Conservation (phyloP, 352 stramenopile genomes). For the Pythium monospermum region DNA sequence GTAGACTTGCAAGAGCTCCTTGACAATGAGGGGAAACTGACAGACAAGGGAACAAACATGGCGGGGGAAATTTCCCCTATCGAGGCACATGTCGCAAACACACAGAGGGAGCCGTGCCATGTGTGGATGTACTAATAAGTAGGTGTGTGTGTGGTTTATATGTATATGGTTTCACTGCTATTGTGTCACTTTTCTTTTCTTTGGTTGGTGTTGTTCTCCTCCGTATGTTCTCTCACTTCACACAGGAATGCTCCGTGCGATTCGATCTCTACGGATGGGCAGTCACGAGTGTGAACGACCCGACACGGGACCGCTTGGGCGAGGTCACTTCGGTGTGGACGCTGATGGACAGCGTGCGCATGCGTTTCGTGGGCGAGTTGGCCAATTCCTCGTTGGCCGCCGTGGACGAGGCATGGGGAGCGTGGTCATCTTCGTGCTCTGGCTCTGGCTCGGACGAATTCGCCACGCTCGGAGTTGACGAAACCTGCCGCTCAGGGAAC, state of each 20-base stretch:
- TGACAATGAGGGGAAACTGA: too few relatives aligned
- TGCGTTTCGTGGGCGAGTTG: conserved; percentile 71
- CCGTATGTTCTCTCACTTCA: conserved; percentile 4
- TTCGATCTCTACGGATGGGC: conserved; percentile 12
- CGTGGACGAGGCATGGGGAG: too few relatives aligned
- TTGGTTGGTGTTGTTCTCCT: not conserved
- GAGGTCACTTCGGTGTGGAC: conserved; percentile 38
- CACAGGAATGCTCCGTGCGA: too few relatives aligned
- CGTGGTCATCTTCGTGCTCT: conserved; percentile 24
- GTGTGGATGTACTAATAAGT: not conserved
- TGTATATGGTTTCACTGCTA: too few relatives aligned
- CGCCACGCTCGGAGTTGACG: conserved; percentile 14
- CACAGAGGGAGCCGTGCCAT: too few relatives aligned
- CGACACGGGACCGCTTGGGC: conserved; percentile 59
- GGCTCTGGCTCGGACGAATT: conserved; percentile 25
- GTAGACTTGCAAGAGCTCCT: too few relatives aligned
- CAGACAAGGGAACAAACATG: too few relatives aligned
- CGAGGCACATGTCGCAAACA: too few relatives aligned
- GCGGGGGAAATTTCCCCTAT: too few relatives aligned
- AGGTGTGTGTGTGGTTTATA: not conserved
- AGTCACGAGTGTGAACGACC: conserved; percentile 38
- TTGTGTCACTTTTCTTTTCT: not conserved
- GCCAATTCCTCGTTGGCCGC: conserved; percentile 34
- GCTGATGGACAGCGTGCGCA: conserved; percentile 67
- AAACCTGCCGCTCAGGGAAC: conserved; percentile 1